A percentile compares a stretch with the other conserved stretches of the same genome.
These are phyloP conservation scores for Blastomyces gilchristii DNA, from an alignment of 2,329 filamentous ascomycete species.

Conservation along the genomic window DNA sequence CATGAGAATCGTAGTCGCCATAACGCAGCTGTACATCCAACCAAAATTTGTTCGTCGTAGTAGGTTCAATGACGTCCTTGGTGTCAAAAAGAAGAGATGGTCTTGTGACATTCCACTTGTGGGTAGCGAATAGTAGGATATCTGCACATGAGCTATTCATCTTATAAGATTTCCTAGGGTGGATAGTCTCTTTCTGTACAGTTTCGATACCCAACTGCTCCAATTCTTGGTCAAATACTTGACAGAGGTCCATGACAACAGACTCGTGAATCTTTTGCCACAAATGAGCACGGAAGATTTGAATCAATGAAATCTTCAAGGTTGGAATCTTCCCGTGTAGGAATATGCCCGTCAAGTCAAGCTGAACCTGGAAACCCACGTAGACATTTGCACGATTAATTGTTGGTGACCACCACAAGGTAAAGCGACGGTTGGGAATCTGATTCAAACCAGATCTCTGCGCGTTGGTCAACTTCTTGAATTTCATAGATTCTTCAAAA, in stretches of 20 bases:
- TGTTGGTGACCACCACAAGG: conserved; percentile 90
- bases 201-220: conserved; percentile 94
- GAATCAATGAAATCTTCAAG: conserved; percentile 92
- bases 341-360: conserved; percentile 97
- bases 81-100: conserved; percentile 92
- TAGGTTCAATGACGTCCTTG: conserved; percentile 87
- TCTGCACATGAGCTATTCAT: conserved; percentile 99
- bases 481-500: conserved; percentile 61
- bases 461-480: conserved; percentile 97
- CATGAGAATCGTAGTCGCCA: conserved; percentile 96
- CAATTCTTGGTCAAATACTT: conserved; percentile 95
- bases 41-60: conserved; percentile 99
- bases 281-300: conserved; percentile 98
- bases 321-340: conserved; percentile 98
- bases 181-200: conserved; percentile 97
- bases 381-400: conserved; percentile 97
- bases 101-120: conserved; percentile 97
- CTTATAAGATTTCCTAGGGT: conserved; percentile 98
- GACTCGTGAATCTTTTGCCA: conserved; percentile 99
- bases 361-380: conserved; percentile 97
- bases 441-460: conserved; percentile 95
- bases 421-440: conserved; percentile 97
- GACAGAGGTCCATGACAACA: conserved; percentile 96
- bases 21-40: conserved; percentile 93
- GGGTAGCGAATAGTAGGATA: conserved; percentile 89